Base-by-base conservation (phyloP, 148 eudicot genomes). In the Limonium bicolor region DNA sequence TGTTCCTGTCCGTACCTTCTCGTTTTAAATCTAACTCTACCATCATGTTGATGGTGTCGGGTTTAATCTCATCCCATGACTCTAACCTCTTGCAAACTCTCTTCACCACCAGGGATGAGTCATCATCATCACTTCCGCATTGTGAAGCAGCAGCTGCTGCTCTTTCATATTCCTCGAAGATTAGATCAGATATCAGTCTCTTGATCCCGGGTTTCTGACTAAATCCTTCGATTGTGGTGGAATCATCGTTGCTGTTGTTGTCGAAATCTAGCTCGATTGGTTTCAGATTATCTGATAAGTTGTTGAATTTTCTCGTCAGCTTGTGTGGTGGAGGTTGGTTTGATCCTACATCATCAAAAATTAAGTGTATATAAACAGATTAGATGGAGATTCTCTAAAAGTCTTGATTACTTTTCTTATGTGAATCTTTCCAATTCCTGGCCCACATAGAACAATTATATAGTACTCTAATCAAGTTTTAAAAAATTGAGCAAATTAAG, bases 31-130 rank as follows among this genome's bases (percentile, higher is more conserved):
- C 97, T 55, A 64, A 63, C 17, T 58, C 84, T 11, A 83, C 83
- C 86, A 84, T 84, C 95, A 73, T 80, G 42, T 84, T 93, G 7
- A 90, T 84, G 5, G 97, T 80, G 64, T 72, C 62, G 0, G 68
- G 55, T 51, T 75, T 69, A 12, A 80, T 93, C 38, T 66, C 79
- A 11, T 66, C 72, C 92, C 86, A 87, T 28, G 64, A 71, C 55
- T 74, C 82, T 27, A 82, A 49, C 60, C 72, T 73, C 44, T 61
- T 58, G 50, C 74, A 61, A 3, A 82, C 64, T 48, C 72, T 63
- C 20, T 65, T 63, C 23, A 54, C 15, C 25, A 63, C 54, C 10
- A 39, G 48, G 33, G 66, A 70, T 3, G 27, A 56, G 18, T 25
- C 46, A 0, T 66, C 35, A 3, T n/a, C n/a, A n/a, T n/a, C n/a